A percentile compares a stretch with the other conserved stretches of the same genome.
Evolutionary conservation across 192 early-diverging fungal species (phyloP).

Genomic region (Rhizophagus prolifer): DNA sequence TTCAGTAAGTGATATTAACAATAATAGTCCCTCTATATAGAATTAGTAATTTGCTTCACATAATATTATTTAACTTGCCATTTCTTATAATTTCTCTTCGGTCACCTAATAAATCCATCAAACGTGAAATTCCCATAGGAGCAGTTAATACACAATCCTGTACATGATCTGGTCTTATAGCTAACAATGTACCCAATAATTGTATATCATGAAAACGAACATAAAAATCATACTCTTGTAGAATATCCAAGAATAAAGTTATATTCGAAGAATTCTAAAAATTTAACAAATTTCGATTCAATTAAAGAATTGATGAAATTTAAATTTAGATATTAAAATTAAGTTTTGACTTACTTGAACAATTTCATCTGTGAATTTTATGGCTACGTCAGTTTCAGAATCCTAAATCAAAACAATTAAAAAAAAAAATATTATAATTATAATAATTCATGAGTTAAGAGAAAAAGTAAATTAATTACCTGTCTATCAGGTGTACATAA

Average conservation of each 20-base stretch:
- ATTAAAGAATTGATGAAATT: not conserved
- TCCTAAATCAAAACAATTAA: conserved; percentile 1
- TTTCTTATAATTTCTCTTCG: conserved; percentile 94
- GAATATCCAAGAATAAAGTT: conserved; percentile 77
- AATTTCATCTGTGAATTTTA: conserved; percentile 43
- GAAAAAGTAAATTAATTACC: not conserved
- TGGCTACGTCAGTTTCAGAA: conserved; percentile 22
- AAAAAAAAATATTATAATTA: not conserved
- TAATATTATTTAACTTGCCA: conserved; percentile 48
- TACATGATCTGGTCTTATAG: conserved; percentile 57
- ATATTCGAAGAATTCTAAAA: conserved; percentile 68
- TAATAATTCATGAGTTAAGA: not conserved
- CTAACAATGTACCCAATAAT: conserved; percentile 74
- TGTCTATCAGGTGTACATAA: conserved; percentile 58
- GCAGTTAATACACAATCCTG: conserved; percentile 85
- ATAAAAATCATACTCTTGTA: conserved; percentile 93
- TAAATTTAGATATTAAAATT: conserved; percentile 26
- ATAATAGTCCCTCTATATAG: conserved; percentile 80
- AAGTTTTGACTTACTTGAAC: conserved; percentile 38
- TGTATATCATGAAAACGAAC: conserved; percentile 90
- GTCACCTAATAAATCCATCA: conserved; percentile 95
- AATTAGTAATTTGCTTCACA: not conserved
- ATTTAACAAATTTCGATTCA: conserved; percentile 47
- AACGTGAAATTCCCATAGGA: conserved; percentile 79
- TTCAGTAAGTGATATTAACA: conserved; percentile 90